A percentile compares a stretch with the other conserved stretches of the same genome.
phyloP scores from a whole-genome alignment of 371 early-diverging fungal genomes.

The Rhizopus delemar region DNA sequence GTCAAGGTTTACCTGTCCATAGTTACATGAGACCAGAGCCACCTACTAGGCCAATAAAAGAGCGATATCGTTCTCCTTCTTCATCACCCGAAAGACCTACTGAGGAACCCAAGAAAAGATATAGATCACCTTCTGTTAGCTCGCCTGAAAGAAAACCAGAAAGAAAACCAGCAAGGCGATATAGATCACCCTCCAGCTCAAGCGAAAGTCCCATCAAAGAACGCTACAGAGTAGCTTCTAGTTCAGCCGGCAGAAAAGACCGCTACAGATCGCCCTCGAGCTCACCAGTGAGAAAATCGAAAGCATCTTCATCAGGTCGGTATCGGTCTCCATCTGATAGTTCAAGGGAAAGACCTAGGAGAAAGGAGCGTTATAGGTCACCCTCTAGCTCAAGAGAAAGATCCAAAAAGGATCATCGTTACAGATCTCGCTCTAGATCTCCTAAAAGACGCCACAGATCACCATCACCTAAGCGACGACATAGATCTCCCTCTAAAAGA shows the following conservation, averaged over 20 bases:
- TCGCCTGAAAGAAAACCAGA: not conserved
- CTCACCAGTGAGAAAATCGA: not conserved
- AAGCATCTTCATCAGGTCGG: too few relatives aligned
- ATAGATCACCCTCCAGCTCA: conserved; percentile 13
- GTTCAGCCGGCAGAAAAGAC: not conserved
- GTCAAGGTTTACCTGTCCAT: conserved; percentile 21
- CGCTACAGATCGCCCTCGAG: conserved; percentile 9
- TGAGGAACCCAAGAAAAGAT: conserved; percentile 4
- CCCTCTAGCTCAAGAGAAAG: conserved; percentile 8
- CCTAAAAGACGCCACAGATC: not conserved
- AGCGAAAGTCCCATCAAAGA: not conserved
- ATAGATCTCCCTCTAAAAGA: conserved; percentile 2
- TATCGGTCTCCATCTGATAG: not conserved
- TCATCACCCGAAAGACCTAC: not conserved
- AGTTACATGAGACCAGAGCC: conserved; percentile 26
- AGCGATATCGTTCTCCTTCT: conserved; percentile 12
- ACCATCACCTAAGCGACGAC: not conserved
- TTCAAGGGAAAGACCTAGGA: not conserved
- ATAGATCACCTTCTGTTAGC: conserved; percentile 12
- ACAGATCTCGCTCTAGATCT: conserved; percentile 1
- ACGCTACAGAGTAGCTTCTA: conserved; percentile 18
- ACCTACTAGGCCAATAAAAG: conserved; percentile 16
- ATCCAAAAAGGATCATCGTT: conserved; percentile 4
- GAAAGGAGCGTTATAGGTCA: conserved; percentile 10
- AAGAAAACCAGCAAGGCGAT: not conserved